Percentiles rank a stretch among this genome's conserved stretches.
Evolutionary conservation across 495 filamentous ascomycete species (phyloP).

Genomic region (Trichoderma erinaceum): DNA sequence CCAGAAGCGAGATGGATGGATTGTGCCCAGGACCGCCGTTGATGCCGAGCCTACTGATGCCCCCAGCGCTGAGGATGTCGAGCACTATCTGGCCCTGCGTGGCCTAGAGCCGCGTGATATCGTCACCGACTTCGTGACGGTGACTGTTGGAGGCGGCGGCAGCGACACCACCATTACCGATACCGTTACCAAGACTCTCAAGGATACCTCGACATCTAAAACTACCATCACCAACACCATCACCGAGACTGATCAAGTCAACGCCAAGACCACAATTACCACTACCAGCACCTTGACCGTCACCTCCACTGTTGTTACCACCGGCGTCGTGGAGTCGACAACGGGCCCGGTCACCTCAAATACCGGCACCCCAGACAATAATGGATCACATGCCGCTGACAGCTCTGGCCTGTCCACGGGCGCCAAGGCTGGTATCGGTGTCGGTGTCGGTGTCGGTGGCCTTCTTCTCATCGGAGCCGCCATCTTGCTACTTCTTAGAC

Average conservation of each 20-base stretch:
- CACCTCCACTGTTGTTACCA: constrained; percentile 14
- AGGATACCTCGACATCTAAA: neutral
- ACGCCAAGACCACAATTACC: constrained; percentile 29
- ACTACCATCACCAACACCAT: constrained; percentile 21
- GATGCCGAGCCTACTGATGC: neutral
- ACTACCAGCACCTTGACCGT: constrained; percentile 29
- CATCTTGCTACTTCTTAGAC: neutral
- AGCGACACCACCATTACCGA: constrained; percentile 9
- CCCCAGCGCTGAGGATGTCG: neutral
- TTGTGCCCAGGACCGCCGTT: neutral
- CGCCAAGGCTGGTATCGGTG: constrained; percentile 21
- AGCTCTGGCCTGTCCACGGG: constrained; percentile 16
- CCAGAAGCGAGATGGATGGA: neutral
- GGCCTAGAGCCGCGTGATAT: constrained; percentile 13
- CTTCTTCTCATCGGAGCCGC: constrained; percentile 14
- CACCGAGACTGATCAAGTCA: constrained; percentile 30
- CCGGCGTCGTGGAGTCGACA: neutral
- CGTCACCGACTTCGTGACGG: constrained; percentile 12
- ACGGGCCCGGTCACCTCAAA: neutral
- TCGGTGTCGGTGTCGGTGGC: constrained; percentile 16
- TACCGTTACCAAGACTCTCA: constrained; percentile 7
- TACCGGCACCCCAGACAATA: neutral
- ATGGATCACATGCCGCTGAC: constrained; percentile 4
- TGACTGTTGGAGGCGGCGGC: constrained; percentile 11
- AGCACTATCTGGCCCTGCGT: neutral